Base-by-base conservation (phyloP, 768 basidiomycete genomes). In the Tulasnella sp. region DNA sequence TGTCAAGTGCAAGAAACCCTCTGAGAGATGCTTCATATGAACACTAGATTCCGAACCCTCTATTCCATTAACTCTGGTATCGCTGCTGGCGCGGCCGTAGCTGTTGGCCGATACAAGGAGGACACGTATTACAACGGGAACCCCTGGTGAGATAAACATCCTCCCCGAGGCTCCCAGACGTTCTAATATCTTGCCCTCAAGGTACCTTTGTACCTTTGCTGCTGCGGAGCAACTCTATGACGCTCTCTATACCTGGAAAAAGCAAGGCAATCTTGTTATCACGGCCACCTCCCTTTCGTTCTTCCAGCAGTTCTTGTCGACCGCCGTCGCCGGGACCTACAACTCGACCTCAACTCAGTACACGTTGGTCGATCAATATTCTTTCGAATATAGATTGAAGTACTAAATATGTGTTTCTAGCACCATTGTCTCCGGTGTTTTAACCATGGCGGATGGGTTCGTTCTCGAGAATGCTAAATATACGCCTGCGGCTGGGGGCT, bases 51-150 rank as follows among this genome's bases (percentile, higher is more conserved):
- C 78, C 75, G 87, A 7, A 48, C 19, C 30, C 75, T 87, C 43
- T 89, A 88, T 62, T 29, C 70, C 10, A 77, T 88, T 73, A 90
- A 89, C 73, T 70, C 64, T 60, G 84, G 81, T 10, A 75, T 80
- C 54, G 66, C 77, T 11, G 66, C 78, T 19, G 75, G 75, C 58
- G 70, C 72, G 3, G 82, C 84, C 24, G 78, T 86, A 34, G 84
- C 86, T 1, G 83, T 84, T 11, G 88, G 88, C 17, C 75, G 88
- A 17, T 90, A 90, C 66, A 73, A 79, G 1, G 88, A 90, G 67
- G 88, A 90, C 68, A 68, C 75, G 24, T 90, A 88, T 68, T 78
- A 76, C 30, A 48, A 48, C 34, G 62, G 61, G 19, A 60, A 63
- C 61, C 62, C 60, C 23, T 63, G 60, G 61, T 63, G 32, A 61